Base-by-base conservation (phyloP, 805 yeast genomes). In the Suhomyces kilbournensis region DNA sequence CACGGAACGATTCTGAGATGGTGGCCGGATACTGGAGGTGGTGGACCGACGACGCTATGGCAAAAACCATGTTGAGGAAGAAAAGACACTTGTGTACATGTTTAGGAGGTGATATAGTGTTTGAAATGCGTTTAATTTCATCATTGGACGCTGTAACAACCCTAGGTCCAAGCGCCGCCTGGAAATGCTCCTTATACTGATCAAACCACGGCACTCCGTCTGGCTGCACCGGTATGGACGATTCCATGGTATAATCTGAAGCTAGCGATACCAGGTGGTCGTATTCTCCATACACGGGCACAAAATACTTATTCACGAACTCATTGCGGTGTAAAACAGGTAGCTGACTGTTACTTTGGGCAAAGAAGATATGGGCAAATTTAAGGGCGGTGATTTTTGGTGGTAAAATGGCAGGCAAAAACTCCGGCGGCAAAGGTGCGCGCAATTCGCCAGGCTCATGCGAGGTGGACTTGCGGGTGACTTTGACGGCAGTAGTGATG, bases 271-370 rank as follows among this genome's bases (percentile, higher is more conserved):
- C 70, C 28, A 71, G 71, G 0, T 73, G 80, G 48, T 65, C 65
- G 53, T 88, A 71, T 3, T 76, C 68, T 0, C 97, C 97, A 65
- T 91, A 91, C 1, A 91, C 76, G 0, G 97, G 97, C 58, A 82
- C 81, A 64, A 88, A 91, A 61, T 83, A 84, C 25, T 75, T 72
- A 46, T 72, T 72, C 43, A 92, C 67, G 61, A 90, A 91, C 57
- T 79, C 81, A 60, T 90, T 96, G 28, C 97, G 77, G 65, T 92
- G 97, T 46, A 91, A 69, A 3, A 92, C 77, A 0, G 97, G 97
- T 25, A 89, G 67, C 65, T 90, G 97, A 2, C 96, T 76, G 64
- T 92, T 91, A 14, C 92, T 81, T 60, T 87, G 91, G 19, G 87
- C 82, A 63, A 92, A 92, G 65, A 79, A 90, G 2, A 81, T 74